Evolutionary conservation across 177 flowering plant genomes (phyloP).

Genomic region (Telopea speciosissima): DNA sequence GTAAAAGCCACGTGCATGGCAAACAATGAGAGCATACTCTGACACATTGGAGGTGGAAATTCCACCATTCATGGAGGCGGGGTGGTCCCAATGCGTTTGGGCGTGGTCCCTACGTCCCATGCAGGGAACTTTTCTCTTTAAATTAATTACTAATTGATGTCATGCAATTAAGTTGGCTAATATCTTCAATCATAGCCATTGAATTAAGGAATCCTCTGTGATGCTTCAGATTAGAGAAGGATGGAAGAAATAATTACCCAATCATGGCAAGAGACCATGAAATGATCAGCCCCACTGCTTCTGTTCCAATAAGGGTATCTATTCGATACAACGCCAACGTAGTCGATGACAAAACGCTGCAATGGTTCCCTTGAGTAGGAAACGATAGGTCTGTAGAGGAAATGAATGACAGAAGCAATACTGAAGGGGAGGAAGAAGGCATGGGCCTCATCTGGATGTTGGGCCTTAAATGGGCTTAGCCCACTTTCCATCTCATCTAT

Average conservation of each 20-base stretch:
- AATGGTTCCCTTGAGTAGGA: conserved; percentile 27
- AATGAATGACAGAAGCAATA: conserved; percentile 24
- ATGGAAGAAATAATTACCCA: conserved; percentile 29
- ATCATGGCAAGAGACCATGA: conserved; percentile 59
- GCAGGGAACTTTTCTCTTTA: too few species aligned
- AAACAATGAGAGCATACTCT: too few species aligned
- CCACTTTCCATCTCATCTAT: conserved; percentile 46
- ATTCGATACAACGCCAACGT: conserved; percentile 29
- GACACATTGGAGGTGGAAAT: too few species aligned
- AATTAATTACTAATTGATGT: too few species aligned
- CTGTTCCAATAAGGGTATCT: conserved; percentile 56
- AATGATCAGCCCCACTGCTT: conserved; percentile 52
- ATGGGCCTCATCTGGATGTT: conserved; percentile 43
- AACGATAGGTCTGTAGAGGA: conserved; percentile 33
- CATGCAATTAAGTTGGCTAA: too few species aligned
- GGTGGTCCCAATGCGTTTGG: too few species aligned
- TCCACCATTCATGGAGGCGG: too few species aligned
- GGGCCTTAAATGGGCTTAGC: conserved; percentile 30
- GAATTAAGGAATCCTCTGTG: too few species aligned
- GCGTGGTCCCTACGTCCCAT: too few species aligned
- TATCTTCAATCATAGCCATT: too few species aligned
- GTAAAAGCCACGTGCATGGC: too few species aligned
- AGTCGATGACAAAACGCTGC: conserved; percentile 28
- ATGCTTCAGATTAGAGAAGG: too few species aligned
- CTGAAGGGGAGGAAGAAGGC: conserved; percentile 52